A percentile compares a stretch with the other conserved stretches of the same genome.
phyloP scores from a whole-genome alignment of 495 filamentous ascomycete species.

The Lepidopterella palustris region DNA sequence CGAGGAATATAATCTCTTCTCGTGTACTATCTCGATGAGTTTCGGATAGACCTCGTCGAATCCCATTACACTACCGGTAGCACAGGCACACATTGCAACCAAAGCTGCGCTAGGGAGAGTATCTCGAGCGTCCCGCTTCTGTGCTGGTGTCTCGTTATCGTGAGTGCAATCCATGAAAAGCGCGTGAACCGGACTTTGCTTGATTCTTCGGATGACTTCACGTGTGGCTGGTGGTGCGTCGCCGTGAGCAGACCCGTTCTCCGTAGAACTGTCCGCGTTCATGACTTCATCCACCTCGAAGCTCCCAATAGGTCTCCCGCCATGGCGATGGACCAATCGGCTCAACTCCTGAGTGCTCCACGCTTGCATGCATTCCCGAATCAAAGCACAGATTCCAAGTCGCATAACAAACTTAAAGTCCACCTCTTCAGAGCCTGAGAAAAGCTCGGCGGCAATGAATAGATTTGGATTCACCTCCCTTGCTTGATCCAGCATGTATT shows the following conservation, averaged over 20 bases:
- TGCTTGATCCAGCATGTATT: conserved; percentile 89
- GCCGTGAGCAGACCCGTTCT: conserved; percentile 34
- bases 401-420: conserved; percentile 93
- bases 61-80: conserved; percentile 94
- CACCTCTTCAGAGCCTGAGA: conserved; percentile 91
- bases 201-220: conserved; percentile 67
- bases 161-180: conserved; percentile 99
- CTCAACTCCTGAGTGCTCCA: conserved; percentile 93
- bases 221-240: conserved; percentile 21
- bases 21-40: conserved; percentile 81
- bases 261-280: conserved; percentile 34
- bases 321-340: conserved; percentile 87
- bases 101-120: conserved; percentile 94
- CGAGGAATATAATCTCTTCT: conserved; percentile 74
- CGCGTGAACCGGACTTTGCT: conserved; percentile 76
- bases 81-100: conserved; percentile 90
- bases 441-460: conserved; percentile 91
- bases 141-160: conserved; percentile 93
- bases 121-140: conserved; percentile 91
- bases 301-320: conserved; percentile 89
- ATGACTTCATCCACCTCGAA: conserved; percentile 70
- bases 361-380: conserved; percentile 96
- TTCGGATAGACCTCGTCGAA: conserved; percentile 96
- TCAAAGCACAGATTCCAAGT: conserved; percentile 80
- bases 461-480: conserved; percentile 80